Evolutionary conservation across 1,284 basidiomycete genomes (phyloP).

Genomic region (Lignosus rhinocerotis): DNA sequence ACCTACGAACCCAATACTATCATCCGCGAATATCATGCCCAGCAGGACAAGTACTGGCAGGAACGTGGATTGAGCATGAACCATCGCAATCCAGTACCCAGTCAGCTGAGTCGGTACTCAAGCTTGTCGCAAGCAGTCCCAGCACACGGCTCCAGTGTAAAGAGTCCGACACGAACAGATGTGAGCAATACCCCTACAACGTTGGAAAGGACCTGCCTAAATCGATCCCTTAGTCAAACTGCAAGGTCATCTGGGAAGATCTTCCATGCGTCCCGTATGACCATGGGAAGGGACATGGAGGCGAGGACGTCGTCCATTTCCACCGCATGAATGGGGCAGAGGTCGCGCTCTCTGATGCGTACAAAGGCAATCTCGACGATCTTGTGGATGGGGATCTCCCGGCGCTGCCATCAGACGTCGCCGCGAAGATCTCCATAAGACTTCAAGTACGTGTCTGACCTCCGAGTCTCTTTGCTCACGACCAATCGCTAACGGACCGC

Average conservation of each 20-base stretch:
- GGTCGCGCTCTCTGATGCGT: background rate
- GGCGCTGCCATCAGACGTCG: background rate
- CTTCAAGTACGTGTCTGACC: background rate
- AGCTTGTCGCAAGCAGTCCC: background rate
- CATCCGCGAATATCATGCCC: too few relatives aligned
- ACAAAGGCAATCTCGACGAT: background rate
- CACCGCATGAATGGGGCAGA: background rate
- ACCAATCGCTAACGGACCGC: background rate
- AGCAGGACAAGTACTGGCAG: too few relatives aligned
- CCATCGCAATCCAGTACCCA: background rate
- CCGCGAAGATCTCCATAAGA: constrained; percentile 2
- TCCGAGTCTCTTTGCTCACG: background rate
- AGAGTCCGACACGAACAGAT: background rate
- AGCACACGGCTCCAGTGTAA: background rate
- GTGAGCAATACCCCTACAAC: too few relatives aligned
- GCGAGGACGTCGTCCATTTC: background rate
- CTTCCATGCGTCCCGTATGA: background rate
- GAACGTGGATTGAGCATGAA: too few relatives aligned
- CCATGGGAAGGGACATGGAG: background rate
- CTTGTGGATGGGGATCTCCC: background rate
- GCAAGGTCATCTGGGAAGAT: background rate
- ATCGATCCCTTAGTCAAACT: background rate
- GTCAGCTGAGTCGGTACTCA: background rate
- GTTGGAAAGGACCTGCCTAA: too few relatives aligned
- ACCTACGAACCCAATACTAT: too few relatives aligned